These are phyloP conservation scores for Gossypium bickii DNA, from an alignment of 345 rosid genomes.

Conservation along the genomic window DNA sequence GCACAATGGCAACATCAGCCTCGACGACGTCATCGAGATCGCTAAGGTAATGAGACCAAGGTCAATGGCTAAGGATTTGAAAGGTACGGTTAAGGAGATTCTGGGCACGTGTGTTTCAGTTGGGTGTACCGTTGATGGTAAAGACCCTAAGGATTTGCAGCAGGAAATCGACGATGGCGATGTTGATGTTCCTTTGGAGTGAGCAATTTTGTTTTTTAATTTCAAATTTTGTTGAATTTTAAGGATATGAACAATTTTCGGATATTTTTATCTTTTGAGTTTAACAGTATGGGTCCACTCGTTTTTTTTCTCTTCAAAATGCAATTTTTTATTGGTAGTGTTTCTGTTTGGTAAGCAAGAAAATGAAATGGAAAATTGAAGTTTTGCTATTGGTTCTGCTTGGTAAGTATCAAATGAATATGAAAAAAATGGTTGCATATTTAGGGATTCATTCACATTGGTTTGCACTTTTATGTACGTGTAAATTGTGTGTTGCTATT, in stretches of 20 bases:
- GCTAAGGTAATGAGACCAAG: constrained; percentile 46
- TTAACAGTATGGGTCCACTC: constrained; percentile 14
- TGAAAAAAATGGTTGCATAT: too few relatives aligned
- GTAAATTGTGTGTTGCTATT: too few relatives aligned
- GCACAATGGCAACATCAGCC: constrained; percentile 47
- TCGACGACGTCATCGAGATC: constrained; percentile 54
- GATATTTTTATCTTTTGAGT: neutral
- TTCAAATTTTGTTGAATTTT: constrained; percentile 1
- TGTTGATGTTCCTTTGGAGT: constrained; percentile 44
- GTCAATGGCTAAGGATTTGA: constrained; percentile 54
- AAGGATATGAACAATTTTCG: neutral
- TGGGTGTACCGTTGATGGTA: constrained; percentile 56
- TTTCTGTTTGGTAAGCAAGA: neutral
- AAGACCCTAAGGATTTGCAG: constrained; percentile 51
- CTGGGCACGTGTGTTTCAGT: constrained; percentile 60
- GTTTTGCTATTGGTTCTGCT: too few relatives aligned
- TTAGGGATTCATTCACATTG: too few relatives aligned
- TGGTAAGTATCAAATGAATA: neutral
- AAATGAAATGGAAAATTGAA: neutral
- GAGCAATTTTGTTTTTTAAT: neutral
- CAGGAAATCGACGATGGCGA: constrained; percentile 48
- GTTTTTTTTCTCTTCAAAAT: neutral
- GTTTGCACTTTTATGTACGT: too few relatives aligned
- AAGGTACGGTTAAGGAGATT: constrained; percentile 56
- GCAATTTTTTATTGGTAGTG: neutral